Conservation (phyloP, 805 yeast genomes). For the Myxozyma mucilagina region DNA sequence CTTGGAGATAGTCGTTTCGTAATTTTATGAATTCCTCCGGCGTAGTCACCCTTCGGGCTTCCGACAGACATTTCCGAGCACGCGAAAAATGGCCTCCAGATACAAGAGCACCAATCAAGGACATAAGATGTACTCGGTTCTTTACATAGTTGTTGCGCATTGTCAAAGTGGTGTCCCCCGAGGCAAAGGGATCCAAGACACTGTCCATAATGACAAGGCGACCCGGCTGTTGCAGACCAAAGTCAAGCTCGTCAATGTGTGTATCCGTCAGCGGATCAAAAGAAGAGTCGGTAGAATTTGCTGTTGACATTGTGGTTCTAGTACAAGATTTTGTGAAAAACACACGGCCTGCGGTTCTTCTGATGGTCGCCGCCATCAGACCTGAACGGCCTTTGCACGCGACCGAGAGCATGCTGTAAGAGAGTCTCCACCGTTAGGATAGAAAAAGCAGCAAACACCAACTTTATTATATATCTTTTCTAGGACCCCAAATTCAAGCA, state of each 20-base stretch:
- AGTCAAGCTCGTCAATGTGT: background rate
- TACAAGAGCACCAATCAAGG: constrained; percentile 33
- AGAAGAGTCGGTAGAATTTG: background rate
- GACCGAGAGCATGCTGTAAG: background rate
- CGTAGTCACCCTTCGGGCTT: constrained; percentile 11
- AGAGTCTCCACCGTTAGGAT: background rate
- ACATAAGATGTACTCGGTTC: constrained; percentile 14
- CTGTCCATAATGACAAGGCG: constrained; percentile 21
- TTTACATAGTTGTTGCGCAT: constrained; percentile 12
- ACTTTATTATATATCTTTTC: no score
- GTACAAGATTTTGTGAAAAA: constrained; percentile 1
- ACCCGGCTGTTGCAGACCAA: constrained; percentile 7
- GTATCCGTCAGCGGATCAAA: constrained; percentile 1
- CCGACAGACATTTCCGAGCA: constrained; percentile 25
- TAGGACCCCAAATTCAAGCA: background rate
- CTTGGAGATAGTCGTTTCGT: constrained; percentile 22
- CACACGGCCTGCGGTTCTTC: background rate
- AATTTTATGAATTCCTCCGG: constrained; percentile 21
- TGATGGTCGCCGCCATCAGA: background rate
- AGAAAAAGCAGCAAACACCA: no score
- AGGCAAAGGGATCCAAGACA: background rate
- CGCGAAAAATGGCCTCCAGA: constrained; percentile 27
- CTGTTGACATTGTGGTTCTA: background rate
- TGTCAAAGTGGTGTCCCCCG: background rate
- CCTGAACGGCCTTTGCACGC: background rate